A percentile compares a stretch with the other conserved stretches of the same genome.
Conservation (phyloP, 805 yeast species). For the Kluyveromyces wickerhamii region DNA sequence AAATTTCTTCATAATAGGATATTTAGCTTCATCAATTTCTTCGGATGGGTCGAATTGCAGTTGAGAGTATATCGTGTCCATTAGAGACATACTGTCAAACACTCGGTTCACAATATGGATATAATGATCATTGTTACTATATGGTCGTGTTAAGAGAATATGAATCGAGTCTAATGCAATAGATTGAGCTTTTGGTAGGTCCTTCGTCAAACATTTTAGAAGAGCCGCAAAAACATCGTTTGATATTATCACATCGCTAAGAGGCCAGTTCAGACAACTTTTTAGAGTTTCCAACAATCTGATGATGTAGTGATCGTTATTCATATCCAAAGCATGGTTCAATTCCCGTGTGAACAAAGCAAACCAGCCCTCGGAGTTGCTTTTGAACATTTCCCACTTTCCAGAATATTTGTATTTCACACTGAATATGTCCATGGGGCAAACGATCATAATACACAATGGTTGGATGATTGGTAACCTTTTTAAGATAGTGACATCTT, state of each 20-base stretch:
- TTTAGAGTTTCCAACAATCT: constrained; percentile 75
- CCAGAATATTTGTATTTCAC: constrained; percentile 51
- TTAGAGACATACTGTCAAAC: constrained; percentile 69
- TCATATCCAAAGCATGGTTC: constrained; percentile 37
- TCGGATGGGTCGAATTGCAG: constrained; percentile 46
- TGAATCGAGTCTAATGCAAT: constrained; percentile 89
- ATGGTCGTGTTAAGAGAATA: constrained; percentile 74
- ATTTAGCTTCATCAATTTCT: constrained; percentile 69
- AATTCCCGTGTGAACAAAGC: constrained; percentile 54
- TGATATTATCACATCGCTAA: constrained; percentile 62
- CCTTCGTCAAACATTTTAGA: constrained; percentile 47
- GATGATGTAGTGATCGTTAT: constrained; percentile 45
- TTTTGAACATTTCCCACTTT: constrained; percentile 46
- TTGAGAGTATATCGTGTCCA: constrained; percentile 53
- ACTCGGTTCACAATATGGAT: constrained; percentile 71
- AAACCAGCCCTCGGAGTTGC: constrained; percentile 81
- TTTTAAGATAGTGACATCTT: constrained; percentile 82
- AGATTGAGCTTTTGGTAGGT: constrained; percentile 62
- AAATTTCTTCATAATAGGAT: constrained; percentile 77
- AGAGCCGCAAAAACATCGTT: constrained; percentile 61
- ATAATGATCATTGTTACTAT: constrained; percentile 59
- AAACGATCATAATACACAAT: constrained; percentile 73
- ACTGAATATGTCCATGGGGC: constrained; percentile 59
- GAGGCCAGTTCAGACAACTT: constrained; percentile 86
- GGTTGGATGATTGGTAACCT: constrained; percentile 73